Conservation (phyloP, 345 rosid genomes). For the Euphorbia tirucalli region DNA sequence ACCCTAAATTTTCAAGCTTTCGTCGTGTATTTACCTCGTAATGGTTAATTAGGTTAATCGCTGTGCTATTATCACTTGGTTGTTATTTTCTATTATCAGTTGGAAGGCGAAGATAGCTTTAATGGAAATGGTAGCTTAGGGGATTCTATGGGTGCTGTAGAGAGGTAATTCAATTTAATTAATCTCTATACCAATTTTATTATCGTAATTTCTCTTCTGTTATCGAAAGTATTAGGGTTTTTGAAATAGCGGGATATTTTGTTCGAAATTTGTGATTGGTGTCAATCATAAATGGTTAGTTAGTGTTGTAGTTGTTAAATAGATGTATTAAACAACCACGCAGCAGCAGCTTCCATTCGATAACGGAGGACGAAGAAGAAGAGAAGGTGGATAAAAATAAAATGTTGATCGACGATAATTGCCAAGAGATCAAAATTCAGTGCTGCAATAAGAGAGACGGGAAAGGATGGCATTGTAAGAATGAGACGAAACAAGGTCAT, state of each 20-base stretch:
- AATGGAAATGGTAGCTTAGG: slow-evolving; percentile 64
- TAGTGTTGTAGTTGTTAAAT: slow-evolving; percentile 20
- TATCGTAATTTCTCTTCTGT: slow-evolving; percentile 18
- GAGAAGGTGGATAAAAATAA: slow-evolving; percentile 22
- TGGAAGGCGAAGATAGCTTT: slow-evolving; percentile 49
- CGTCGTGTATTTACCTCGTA: slow-evolving; percentile 26
- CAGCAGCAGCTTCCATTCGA: slow-evolving; percentile 43
- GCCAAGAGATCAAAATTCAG: slow-evolving; percentile 8
- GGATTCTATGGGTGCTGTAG: slow-evolving; percentile 52
- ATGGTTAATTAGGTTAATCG: slow-evolving; percentile 59
- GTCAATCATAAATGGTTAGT: slow-evolving; percentile 19
- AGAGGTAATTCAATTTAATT: slow-evolving; percentile 51
- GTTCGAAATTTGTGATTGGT: slow-evolving; percentile 34
- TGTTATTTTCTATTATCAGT: slow-evolving; percentile 34
- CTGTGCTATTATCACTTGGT: slow-evolving; percentile 10
- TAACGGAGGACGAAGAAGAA: slow-evolving; percentile 34
- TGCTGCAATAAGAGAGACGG: slow-evolving; percentile 34
- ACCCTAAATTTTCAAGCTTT: slow-evolving; percentile 53
- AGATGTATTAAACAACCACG: slow-evolving; percentile 15
- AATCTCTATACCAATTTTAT: too few species aligned
- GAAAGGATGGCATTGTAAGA: slow-evolving; percentile 33
- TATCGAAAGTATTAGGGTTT: slow-evolving; percentile 46
- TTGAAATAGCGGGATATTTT: slow-evolving; percentile 25
- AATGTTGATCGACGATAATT: slow-evolving; percentile 38
- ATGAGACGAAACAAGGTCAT: slow-evolving; percentile 24